Percentiles rank a stretch among this genome's conserved stretches.
phyloP scores from a whole-genome alignment of 345 rosid genomes.

The Chamaenerion angustifolium region DNA sequence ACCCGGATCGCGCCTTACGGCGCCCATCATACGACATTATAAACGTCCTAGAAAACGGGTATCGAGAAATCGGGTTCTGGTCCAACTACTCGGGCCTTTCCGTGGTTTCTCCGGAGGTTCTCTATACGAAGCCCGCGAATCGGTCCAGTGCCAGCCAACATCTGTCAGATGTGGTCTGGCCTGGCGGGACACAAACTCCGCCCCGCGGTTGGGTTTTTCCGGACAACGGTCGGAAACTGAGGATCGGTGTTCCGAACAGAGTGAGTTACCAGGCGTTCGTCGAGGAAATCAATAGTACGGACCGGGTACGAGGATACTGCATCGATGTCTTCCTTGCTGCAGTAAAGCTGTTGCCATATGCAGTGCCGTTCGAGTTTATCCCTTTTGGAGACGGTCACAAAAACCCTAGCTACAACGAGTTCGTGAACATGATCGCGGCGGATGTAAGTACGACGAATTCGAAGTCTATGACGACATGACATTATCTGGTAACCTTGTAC shows the following conservation, averaged over 20 bases:
- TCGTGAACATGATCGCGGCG: conserved; percentile 38
- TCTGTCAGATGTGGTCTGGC: conserved; percentile 58
- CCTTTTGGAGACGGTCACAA: conserved; percentile 67
- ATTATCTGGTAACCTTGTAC: conserved; percentile 1
- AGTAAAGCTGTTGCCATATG: conserved; percentile 47
- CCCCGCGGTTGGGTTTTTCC: conserved; percentile 98
- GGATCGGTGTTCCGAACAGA: conserved; percentile 67
- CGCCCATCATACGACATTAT: conserved; percentile 67
- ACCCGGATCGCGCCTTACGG: conserved; percentile 36
- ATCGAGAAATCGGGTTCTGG: conserved; percentile 68
- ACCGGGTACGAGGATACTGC: conserved; percentile 55
- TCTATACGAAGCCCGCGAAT: conserved; percentile 46
- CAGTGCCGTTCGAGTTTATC: conserved; percentile 61
- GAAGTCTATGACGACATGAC: not conserved
- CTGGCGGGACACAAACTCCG: conserved; percentile 42
- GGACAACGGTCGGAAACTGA: conserved; percentile 55
- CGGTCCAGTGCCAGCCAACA: conserved; percentile 64
- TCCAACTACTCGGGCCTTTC: conserved; percentile 81
- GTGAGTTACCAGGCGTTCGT: conserved; percentile 48
- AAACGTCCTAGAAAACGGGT: conserved; percentile 31
- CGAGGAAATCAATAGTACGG: conserved; percentile 29
- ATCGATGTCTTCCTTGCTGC: conserved; percentile 73
- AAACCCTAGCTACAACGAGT: conserved; percentile 60
- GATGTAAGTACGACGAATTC: conserved; percentile 45
- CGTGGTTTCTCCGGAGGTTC: conserved; percentile 54